These are phyloP conservation scores for Metarhizium album DNA, from an alignment of 2,329 filamentous ascomycete species.

Conservation along the genomic window DNA sequence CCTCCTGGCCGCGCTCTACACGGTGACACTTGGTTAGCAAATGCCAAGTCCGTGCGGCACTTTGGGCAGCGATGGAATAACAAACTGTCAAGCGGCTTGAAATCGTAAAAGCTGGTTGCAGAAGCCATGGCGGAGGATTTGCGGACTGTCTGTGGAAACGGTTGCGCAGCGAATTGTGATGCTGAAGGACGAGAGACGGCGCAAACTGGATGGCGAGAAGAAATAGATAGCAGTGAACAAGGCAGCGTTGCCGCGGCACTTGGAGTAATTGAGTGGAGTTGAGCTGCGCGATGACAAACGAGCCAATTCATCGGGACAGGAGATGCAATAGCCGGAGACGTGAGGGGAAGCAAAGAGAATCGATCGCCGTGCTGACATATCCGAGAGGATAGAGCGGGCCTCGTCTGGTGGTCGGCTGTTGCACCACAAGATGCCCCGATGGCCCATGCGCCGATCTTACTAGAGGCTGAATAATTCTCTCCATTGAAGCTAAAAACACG, in stretches of 20 bases:
- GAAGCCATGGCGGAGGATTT: constrained; percentile 25
- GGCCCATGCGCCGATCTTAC: too few species aligned
- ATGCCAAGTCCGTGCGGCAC: background rate
- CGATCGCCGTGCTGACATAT: too few species aligned
- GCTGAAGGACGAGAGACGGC: too few species aligned
- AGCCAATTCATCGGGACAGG: constrained; percentile 1
- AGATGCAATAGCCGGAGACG: background rate
- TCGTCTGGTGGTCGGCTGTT: too few species aligned
- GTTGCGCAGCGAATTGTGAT: background rate
- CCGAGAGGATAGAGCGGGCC: too few species aligned
- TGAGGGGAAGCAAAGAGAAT: too few species aligned
- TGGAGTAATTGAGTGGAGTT: constrained; percentile 5
- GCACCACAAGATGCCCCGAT: too few species aligned
- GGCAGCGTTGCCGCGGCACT: constrained; percentile 5
- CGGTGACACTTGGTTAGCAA: constrained; percentile 9
- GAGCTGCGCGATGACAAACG: constrained; percentile 7
- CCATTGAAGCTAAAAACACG: too few species aligned
- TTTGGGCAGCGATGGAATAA: background rate
- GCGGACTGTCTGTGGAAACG: constrained; percentile 1
- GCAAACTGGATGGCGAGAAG: constrained; percentile 1
- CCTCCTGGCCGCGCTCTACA: constrained; percentile 50
- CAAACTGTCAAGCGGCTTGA: constrained; percentile 70
- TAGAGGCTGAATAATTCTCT: too few species aligned
- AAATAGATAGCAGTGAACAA: background rate
- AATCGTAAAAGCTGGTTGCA: constrained; percentile 59